Percentiles rank a stretch among this genome's conserved stretches.
Conservation (phyloP, 306 rosid genomes). For the Cucumis melo region DNA sequence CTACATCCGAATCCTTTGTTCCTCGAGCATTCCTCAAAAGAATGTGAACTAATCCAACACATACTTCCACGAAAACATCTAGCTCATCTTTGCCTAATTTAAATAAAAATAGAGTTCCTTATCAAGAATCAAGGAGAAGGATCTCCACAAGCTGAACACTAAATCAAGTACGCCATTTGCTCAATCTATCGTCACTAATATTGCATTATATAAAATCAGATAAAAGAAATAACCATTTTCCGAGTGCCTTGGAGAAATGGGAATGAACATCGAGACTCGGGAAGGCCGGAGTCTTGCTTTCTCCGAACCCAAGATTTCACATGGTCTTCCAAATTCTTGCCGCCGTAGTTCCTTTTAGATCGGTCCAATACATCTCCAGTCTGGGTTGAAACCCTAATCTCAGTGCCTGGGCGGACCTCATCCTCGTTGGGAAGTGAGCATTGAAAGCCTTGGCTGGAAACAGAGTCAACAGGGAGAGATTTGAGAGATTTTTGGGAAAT, state of each 20-base stretch:
- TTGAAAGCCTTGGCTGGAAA: conserved; percentile 3
- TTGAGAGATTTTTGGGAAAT: conserved; percentile 12
- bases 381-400: conserved; percentile 33
- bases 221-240: conserved; percentile 32
- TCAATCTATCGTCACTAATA: background rate
- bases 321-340: conserved; percentile 35
- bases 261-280: conserved; percentile 22
- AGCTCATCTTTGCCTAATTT: no score
- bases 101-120: background rate
- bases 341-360: conserved; percentile 19
- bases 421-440: conserved; percentile 4
- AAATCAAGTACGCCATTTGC: no score
- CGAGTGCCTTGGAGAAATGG: conserved; percentile 59
- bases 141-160: background rate
- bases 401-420: conserved; percentile 10
- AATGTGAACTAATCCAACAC: background rate
- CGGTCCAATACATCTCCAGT: conserved; percentile 20
- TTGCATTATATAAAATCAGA: background rate
- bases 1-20: background rate
- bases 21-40: background rate
- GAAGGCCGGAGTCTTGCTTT: conserved; percentile 24
- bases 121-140: background rate
- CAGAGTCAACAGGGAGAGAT: conserved; percentile 12
- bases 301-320: conserved; percentile 28
- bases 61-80: background rate